Evolutionary conservation across 1,139 yeast genomes (phyloP).

Genomic region (Geotrichum bryndzae): DNA sequence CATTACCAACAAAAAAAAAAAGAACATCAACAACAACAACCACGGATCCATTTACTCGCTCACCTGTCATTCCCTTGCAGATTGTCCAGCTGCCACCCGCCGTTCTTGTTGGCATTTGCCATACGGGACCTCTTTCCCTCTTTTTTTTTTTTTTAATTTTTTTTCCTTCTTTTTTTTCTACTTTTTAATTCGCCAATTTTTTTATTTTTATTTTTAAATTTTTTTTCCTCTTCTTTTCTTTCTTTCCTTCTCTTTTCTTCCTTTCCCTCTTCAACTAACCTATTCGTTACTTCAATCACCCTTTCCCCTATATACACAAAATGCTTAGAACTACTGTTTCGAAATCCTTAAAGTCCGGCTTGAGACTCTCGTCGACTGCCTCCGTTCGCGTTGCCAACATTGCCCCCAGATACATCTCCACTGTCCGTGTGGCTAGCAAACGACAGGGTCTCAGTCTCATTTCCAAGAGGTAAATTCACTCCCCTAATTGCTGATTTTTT

Average conservation of each 20-base stretch:
- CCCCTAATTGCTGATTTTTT: not conserved
- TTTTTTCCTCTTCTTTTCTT: not conserved
- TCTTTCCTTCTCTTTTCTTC: not conserved
- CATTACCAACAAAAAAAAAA: not conserved
- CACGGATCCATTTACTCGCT: not conserved
- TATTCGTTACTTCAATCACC: not conserved
- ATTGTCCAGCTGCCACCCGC: not conserved
- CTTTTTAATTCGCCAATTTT: slow-evolving; percentile 1
- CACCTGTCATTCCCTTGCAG: no score
- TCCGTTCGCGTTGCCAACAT: slow-evolving; percentile 7
- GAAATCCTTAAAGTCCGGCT: slow-evolving; percentile 11
- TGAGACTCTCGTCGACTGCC: slow-evolving; percentile 12
- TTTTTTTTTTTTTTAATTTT: not conserved
- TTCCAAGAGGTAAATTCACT: slow-evolving; percentile 8
- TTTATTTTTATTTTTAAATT: not conserved
- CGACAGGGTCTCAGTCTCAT: slow-evolving; percentile 7
- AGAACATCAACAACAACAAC: not conserved
- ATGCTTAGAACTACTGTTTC: slow-evolving; percentile 16
- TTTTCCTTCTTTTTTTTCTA: not conserved
- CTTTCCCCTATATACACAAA: not conserved
- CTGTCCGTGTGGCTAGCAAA: slow-evolving; percentile 13
- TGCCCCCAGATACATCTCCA: slow-evolving; percentile 14
- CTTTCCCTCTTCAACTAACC: not conserved
- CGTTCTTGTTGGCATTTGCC: not conserved
- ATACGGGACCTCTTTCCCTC: not conserved